Evolutionary conservation across 495 filamentous ascomycete species (phyloP).

Genomic region (Aspergillus asperescens): DNA sequence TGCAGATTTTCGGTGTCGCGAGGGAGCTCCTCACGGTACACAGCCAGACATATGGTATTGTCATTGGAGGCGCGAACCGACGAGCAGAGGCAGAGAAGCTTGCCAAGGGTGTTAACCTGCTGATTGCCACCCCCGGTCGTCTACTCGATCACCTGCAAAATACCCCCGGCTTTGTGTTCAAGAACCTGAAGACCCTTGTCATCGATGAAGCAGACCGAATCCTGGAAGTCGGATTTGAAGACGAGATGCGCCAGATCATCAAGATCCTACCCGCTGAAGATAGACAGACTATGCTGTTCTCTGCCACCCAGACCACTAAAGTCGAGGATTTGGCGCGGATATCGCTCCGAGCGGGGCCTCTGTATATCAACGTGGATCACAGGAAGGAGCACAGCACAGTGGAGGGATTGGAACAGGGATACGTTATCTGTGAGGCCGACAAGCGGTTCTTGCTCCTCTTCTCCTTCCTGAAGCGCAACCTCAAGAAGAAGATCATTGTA

Average conservation of each 20-base stretch:
- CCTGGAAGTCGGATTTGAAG: slow-evolving; percentile 95
- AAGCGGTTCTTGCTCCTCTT: slow-evolving; percentile 92
- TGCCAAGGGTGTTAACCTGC: slow-evolving; percentile 84
- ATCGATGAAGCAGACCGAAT: slow-evolving; percentile 83
- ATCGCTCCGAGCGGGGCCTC: slow-evolving; percentile 81
- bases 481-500: slow-evolving; percentile 94
- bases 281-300: slow-evolving; percentile 94
- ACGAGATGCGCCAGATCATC: slow-evolving; percentile 95
- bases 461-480: slow-evolving; percentile 87
- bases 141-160: slow-evolving; percentile 94
- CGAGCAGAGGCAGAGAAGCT: slow-evolving; percentile 92
- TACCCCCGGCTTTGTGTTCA: slow-evolving; percentile 86
- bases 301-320: slow-evolving; percentile 96
- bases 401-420: slow-evolving; percentile 90
- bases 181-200: slow-evolving; percentile 82
- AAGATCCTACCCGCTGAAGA: slow-evolving; percentile 89
- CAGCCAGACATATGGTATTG: slow-evolving; percentile 91
- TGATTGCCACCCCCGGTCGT: slow-evolving; percentile 90
- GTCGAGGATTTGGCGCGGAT: slow-evolving; percentile 95
- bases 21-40: slow-evolving; percentile 82
- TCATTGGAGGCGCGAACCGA: slow-evolving; percentile 92
- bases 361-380: slow-evolving; percentile 93
- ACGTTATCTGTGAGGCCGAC: slow-evolving; percentile 87
- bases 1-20: slow-evolving; percentile 95
- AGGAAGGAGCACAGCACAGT: slow-evolving; percentile 78